These are phyloP conservation scores for Phialophora expanda DNA, from an alignment of 2,329 filamentous ascomycete genomes.

Conservation along the genomic window DNA sequence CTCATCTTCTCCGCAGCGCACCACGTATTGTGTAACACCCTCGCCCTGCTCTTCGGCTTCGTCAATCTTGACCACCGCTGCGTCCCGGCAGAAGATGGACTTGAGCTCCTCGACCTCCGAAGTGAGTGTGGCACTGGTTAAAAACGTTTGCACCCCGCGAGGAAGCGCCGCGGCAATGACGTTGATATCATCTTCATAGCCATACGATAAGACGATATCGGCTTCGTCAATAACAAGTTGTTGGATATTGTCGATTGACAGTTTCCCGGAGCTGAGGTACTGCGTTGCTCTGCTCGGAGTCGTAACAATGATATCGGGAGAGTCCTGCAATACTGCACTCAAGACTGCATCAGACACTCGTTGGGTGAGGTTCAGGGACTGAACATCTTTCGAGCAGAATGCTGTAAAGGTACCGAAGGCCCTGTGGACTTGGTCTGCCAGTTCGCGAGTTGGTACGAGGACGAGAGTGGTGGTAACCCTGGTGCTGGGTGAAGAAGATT, in stretches of 20 bases:
- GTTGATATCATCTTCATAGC: constrained; percentile 87
- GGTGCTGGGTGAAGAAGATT: constrained; percentile 55
- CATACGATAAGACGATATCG: constrained; percentile 90
- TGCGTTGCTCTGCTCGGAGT: constrained; percentile 84
- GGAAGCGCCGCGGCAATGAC: constrained; percentile 78
- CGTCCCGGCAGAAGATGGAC: constrained; percentile 80
- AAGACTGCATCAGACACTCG: constrained; percentile 90
- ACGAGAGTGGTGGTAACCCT: constrained; percentile 64
- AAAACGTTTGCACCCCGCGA: constrained; percentile 82
- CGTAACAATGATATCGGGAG: constrained; percentile 86
- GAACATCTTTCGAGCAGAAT: constrained; percentile 84
- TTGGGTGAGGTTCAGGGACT: constrained; percentile 83
- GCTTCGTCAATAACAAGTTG: constrained; percentile 92
- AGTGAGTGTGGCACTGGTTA: constrained; percentile 93
- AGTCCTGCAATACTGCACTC: constrained; percentile 80
- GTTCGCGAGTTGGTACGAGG: constrained; percentile 90
- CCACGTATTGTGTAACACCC: constrained; percentile 82
- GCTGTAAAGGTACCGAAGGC: constrained; percentile 75
- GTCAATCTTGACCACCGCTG: constrained; percentile 79
- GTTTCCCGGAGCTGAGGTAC: constrained; percentile 73
- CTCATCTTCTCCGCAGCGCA: constrained; percentile 92
- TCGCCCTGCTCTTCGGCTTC: constrained; percentile 78
- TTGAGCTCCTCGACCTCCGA: constrained; percentile 86
- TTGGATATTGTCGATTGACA: constrained; percentile 73
- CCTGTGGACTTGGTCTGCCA: constrained; percentile 88